A percentile compares a stretch with the other conserved stretches of the same genome.
phyloP scores from a whole-genome alignment of 2,329 filamentous ascomycete species.

The Alternaria gaisen region DNA sequence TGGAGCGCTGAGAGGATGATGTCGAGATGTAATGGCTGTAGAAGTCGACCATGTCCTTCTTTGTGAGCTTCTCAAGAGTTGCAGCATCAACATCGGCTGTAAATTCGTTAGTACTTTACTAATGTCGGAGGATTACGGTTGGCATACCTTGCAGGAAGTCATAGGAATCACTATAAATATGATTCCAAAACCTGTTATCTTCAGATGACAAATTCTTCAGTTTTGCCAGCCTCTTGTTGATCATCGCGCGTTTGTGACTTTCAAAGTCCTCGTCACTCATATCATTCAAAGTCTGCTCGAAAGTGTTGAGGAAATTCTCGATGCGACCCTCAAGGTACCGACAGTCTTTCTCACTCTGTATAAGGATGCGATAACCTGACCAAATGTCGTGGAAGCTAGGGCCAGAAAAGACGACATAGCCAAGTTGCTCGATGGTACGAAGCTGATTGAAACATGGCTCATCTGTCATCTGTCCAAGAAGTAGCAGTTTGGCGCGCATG shows the following conservation, averaged over 20 bases:
- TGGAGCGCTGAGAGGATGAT: slow-evolving; percentile 75
- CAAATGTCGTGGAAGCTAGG: slow-evolving; percentile 77
- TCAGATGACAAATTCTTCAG: slow-evolving; percentile 91
- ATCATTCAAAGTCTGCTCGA: slow-evolving; percentile 70
- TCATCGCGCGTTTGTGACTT: slow-evolving; percentile 85
- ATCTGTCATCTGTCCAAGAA: slow-evolving; percentile 89
- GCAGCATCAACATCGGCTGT: slow-evolving; percentile 79
- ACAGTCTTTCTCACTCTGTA: slow-evolving; percentile 89
- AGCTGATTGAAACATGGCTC: slow-evolving; percentile 95
- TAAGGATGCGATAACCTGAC: slow-evolving; percentile 81
- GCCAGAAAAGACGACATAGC: slow-evolving; percentile 93
- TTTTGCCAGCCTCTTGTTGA: slow-evolving; percentile 88
- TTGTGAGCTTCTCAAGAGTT: slow-evolving; percentile 76
- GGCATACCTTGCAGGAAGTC: slow-evolving; percentile 84
- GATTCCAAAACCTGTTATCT: slow-evolving; percentile 80
- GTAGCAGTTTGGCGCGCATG: slow-evolving; percentile 77
- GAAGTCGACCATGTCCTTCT: slow-evolving; percentile 81
- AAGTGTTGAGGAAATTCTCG: slow-evolving; percentile 79
- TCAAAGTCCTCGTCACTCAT: slow-evolving; percentile 90
- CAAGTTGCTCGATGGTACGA: slow-evolving; percentile 95
- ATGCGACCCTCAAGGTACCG: slow-evolving; percentile 88
- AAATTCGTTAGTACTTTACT: slow-evolving; percentile 11
- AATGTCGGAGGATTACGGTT: neutral
- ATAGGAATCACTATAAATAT: slow-evolving; percentile 85
- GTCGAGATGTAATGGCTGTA: slow-evolving; percentile 80